These are phyloP conservation scores for Pyrenula massariospora DNA, from an alignment of 495 filamentous ascomycete genomes.

Conservation along the genomic window DNA sequence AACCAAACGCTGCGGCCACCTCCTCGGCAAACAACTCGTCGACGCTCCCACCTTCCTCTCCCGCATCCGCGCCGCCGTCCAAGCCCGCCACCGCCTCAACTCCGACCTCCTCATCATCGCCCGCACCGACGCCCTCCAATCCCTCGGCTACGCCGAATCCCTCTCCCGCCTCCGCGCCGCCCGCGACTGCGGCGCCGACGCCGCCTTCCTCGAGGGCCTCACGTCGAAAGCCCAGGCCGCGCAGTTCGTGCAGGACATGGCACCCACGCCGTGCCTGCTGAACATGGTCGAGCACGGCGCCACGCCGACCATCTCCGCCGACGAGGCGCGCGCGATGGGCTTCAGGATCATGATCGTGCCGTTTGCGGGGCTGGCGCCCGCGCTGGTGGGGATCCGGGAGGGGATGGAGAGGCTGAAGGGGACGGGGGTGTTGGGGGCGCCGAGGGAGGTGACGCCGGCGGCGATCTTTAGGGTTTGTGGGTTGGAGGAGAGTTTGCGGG, in stretches of 20 bases:
- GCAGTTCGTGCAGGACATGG: conserved; percentile 39
- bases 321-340: conserved; percentile 48
- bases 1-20: conserved; percentile 55
- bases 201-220: conserved; percentile 54
- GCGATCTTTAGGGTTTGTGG: conserved; percentile 48
- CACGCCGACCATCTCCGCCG: conserved; percentile 40
- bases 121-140: conserved; percentile 55
- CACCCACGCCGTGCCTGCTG: conserved; percentile 45
- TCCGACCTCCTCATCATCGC: conserved; percentile 59
- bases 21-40: conserved; percentile 52
- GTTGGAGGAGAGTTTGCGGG: conserved; percentile 40
- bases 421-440: conserved; percentile 35
- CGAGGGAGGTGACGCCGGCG: conserved; percentile 31
- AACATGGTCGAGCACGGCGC: conserved; percentile 56
- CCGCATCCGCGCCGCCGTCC: conserved; percentile 42
- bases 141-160: conserved; percentile 50
- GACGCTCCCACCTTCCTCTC: conserved; percentile 33
- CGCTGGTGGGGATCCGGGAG: conserved; percentile 37
- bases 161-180: conserved; percentile 43
- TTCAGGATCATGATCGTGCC: conserved; percentile 54
- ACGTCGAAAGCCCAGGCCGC: conserved; percentile 40
- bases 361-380: conserved; percentile 36
- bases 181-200: conserved; percentile 46
- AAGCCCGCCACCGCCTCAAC: conserved; percentile 32
- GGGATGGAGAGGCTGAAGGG: conserved; percentile 32